phyloP scores from a whole-genome alignment of 2,329 filamentous ascomycete genomes.

The Leptographium wingfieldii region DNA sequence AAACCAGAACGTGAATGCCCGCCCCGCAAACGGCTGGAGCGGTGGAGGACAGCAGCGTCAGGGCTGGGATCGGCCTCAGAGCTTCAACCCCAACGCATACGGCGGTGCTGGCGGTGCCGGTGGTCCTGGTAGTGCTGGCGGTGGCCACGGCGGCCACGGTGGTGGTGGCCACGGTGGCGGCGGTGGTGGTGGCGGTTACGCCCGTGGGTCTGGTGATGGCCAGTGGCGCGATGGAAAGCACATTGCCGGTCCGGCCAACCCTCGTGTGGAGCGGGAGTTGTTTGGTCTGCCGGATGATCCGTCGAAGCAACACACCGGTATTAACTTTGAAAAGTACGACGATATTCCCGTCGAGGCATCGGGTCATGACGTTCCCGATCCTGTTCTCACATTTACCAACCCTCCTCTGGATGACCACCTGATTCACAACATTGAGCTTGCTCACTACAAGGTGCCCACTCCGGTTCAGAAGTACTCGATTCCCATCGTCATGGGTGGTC shows the following conservation, averaged over 20 bases:
- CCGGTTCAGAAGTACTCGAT: constrained; percentile 99
- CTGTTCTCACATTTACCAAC: constrained; percentile 81
- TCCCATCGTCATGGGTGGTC: constrained; percentile 93
- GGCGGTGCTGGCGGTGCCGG: constrained; percentile 33
- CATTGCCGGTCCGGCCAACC: constrained; percentile 76
- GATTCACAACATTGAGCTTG: constrained; percentile 82
- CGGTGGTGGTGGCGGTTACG: constrained; percentile 38
- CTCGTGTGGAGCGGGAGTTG: constrained; percentile 85
- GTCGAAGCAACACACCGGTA: constrained; percentile 90
- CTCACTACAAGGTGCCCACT: constrained; percentile 89
- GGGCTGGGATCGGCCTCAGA: constrained; percentile 17
- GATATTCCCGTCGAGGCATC: constrained; percentile 98
- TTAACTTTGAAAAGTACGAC: constrained; percentile 99
- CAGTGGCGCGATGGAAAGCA: constrained; percentile 97
- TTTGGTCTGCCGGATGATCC: constrained; percentile 87
- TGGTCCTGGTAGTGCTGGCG: constrained; percentile 17
- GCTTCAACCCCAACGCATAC: constrained; percentile 53
- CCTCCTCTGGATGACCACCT: constrained; percentile 93
- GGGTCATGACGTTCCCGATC: constrained; percentile 83
- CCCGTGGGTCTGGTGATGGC: constrained; percentile 83
- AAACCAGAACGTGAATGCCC: constrained; percentile 34
- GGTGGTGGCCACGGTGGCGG: constrained; percentile 23
- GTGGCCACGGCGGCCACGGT: constrained; percentile 18
- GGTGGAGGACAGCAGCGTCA: constrained; percentile 7
- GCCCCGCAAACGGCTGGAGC: constrained; percentile 17